Conservation (phyloP, 768 basidiomycete species). For the Phanerochaete carnosa region DNA sequence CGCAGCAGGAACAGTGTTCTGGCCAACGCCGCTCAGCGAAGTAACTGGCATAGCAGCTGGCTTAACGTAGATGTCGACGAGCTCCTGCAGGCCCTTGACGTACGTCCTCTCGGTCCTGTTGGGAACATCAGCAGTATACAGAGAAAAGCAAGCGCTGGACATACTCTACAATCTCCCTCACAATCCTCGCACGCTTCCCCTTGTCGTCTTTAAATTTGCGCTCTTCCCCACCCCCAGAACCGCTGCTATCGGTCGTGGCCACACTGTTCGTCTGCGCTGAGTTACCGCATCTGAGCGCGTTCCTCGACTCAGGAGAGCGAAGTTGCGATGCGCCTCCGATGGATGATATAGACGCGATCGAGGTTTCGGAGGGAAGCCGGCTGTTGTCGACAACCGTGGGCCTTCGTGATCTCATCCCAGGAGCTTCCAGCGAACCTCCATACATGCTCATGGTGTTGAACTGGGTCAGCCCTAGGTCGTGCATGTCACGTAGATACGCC, state of each 20-base stretch:
- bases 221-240: slow-evolving; percentile 59
- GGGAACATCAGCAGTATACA: slow-evolving; percentile 16
- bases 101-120: slow-evolving; percentile 91
- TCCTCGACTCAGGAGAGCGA: slow-evolving; percentile 62
- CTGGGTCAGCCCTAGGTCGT: slow-evolving; percentile 78
- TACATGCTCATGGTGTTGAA: slow-evolving; percentile 55
- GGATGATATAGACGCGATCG: slow-evolving; percentile 37
- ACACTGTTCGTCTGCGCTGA: slow-evolving; percentile 70
- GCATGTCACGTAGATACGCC: slow-evolving; percentile 95
- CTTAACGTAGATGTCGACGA: slow-evolving; percentile 93
- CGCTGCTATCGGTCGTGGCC: slow-evolving; percentile 69
- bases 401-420: slow-evolving; percentile 50
- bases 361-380: slow-evolving; percentile 49
- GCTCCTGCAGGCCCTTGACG: slow-evolving; percentile 88
- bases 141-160: slow-evolving; percentile 32
- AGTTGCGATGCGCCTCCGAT: slow-evolving; percentile 46
- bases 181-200: slow-evolving; percentile 74
- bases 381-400: slow-evolving; percentile 63
- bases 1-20: slow-evolving; percentile 75
- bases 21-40: slow-evolving; percentile 64
- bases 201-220: slow-evolving; percentile 92
- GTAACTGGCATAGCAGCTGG: slow-evolving; percentile 73
- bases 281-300: slow-evolving; percentile 55
- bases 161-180: slow-evolving; percentile 90
- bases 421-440: slow-evolving; percentile 45